Conservation (phyloP, 83 land plant genomes). For the Picea engelmannii region DNA sequence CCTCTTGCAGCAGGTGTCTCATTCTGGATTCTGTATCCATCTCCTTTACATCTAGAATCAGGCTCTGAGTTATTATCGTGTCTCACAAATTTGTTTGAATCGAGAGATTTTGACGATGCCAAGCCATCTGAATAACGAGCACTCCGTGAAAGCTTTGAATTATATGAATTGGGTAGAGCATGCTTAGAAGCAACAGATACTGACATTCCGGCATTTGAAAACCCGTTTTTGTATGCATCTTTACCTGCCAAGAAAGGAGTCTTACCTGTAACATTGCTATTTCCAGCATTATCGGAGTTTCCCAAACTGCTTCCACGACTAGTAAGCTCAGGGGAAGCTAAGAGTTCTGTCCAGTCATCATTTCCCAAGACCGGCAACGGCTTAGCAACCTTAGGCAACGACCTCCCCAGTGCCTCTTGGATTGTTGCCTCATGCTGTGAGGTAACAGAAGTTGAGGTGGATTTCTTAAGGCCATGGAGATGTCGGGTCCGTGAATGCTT, state of each 20-base stretch:
- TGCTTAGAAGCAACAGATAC: background rate
- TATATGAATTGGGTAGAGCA: background rate
- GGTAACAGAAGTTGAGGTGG: background rate
- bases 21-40: background rate
- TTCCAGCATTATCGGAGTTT: background rate
- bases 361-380: background rate
- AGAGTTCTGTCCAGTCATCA: conserved; percentile 58
- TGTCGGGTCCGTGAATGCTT: conserved; percentile 4
- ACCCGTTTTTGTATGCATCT: conserved; percentile 7
- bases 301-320: conserved; percentile 8
- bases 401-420: background rate
- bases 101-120: conserved; percentile 1
- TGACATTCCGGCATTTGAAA: background rate
- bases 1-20: background rate
- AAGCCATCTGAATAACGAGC: background rate
- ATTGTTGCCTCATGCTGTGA: background rate
- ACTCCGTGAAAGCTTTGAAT: background rate
- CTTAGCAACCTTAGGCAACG: conserved; percentile 7
- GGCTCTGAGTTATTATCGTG: background rate
- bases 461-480: conserved; percentile 11
- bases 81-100: background rate
- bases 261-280: no score
- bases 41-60: background rate
- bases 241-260: background rate
- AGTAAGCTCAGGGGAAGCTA: conserved; percentile 23